These are phyloP conservation scores for Sporothrix globosa DNA, from an alignment of 2,329 filamentous ascomycete species.

Conservation along the genomic window DNA sequence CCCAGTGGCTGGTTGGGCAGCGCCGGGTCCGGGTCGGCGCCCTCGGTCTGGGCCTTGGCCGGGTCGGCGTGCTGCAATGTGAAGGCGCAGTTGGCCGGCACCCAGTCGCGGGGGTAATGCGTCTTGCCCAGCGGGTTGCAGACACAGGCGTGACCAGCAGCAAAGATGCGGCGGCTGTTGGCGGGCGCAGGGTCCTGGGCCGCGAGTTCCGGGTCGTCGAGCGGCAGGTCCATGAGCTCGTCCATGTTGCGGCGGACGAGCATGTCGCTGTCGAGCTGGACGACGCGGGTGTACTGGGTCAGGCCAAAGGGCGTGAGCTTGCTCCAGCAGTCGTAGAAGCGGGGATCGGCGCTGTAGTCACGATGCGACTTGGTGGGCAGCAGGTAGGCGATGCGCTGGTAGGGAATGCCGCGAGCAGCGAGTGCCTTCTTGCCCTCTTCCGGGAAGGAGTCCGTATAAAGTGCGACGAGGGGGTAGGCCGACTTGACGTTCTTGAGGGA, in stretches of 20 bases:
- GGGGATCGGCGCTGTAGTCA: conserved; percentile 75
- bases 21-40: conserved; percentile 51
- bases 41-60: conserved; percentile 51
- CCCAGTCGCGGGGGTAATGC: conserved; percentile 77
- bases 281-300: conserved; percentile 74
- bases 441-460: conserved; percentile 81
- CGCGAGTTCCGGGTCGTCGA: conserved; percentile 45
- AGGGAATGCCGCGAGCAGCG: conserved; percentile 67
- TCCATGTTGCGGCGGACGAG: conserved; percentile 83
- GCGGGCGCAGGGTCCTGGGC: conserved; percentile 33
- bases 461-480: conserved; percentile 76
- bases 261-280: conserved; percentile 90
- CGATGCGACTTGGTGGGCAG: conserved; percentile 63
- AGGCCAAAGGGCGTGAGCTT: conserved; percentile 81
- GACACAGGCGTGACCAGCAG: conserved; percentile 80
- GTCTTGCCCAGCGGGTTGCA: conserved; percentile 79
- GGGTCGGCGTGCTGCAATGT: conserved; percentile 49
- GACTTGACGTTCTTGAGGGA: conserved; percentile 68
- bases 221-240: conserved; percentile 80
- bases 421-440: conserved; percentile 69
- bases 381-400: conserved; percentile 72
- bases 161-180: conserved; percentile 69
- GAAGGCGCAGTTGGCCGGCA: conserved; percentile 61
- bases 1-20: conserved; percentile 44
- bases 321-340: conserved; percentile 89